These are phyloP conservation scores for Phaffia australis DNA, from an alignment of 768 basidiomycete species.

Conservation along the genomic window DNA sequence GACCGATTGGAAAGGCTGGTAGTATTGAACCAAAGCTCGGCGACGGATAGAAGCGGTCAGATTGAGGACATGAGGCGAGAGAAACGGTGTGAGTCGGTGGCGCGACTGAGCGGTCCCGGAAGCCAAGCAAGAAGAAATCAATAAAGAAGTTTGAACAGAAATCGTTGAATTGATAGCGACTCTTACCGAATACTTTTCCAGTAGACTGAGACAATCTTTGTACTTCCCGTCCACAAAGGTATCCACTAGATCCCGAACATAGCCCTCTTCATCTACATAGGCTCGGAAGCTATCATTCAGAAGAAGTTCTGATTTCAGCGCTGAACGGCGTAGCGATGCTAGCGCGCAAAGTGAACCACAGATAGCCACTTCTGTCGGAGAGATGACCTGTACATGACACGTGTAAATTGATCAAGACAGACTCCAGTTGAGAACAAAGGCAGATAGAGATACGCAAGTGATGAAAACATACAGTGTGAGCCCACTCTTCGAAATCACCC, in stretches of 20 bases:
- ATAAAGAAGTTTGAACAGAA: too few relatives aligned
- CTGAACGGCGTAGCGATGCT: constrained; percentile 58
- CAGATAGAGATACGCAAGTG: neutral
- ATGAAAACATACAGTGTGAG: constrained; percentile 48
- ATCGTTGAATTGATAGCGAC: too few relatives aligned
- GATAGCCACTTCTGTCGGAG: constrained; percentile 72
- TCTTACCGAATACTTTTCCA: constrained; percentile 59
- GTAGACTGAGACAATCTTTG: constrained; percentile 63
- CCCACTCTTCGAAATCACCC: constrained; percentile 63
- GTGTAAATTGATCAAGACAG: neutral
- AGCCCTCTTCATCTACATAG: constrained; percentile 61
- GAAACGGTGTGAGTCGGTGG: constrained; percentile 66
- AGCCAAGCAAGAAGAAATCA: neutral
- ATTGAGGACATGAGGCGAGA: constrained; percentile 54
- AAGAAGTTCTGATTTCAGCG: constrained; percentile 53
- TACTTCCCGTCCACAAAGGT: constrained; percentile 80
- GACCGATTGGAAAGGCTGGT: constrained; percentile 79
- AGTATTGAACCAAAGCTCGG: constrained; percentile 72
- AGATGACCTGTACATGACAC: constrained; percentile 49
- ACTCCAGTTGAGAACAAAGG: neutral
- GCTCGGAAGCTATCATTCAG: constrained; percentile 60
- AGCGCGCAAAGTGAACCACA: constrained; percentile 77
- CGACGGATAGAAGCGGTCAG: constrained; percentile 62
- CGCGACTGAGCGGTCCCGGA: constrained; percentile 48
- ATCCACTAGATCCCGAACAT: constrained; percentile 72